Evolutionary conservation across 331 rosid species (phyloP), one percentile per base, ranked within the genome.

Genomic region (Rhamnella rubrinervis): DNA sequence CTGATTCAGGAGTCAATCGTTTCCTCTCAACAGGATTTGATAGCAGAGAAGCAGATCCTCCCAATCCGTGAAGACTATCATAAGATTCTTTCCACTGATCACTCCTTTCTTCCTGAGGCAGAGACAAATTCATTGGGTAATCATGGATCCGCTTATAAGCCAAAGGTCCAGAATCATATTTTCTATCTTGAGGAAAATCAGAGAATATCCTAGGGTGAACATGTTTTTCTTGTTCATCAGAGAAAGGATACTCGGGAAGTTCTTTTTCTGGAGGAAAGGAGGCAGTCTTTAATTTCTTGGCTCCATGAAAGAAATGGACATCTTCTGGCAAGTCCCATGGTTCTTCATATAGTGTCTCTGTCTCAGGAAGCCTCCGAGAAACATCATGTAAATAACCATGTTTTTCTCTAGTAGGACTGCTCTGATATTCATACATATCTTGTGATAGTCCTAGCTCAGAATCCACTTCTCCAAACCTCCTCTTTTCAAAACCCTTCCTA

Each of bases 171-270:
- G 81, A 75, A 71, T 84, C 85, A 73, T 82, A 82, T 68, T 70
- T 85, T 77, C 77, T 83, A 73, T 84, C 77, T 59, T 68, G 87
- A 65, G 89, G 63, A 63, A 80, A 75, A 71, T 84, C 87, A 71
- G 95, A 57, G 65, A 66, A 63, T 57, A 51, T 44, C 75, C 85
- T 74, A 8, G 89, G 86, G 65, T 87, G 70, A 21, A 25, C 76
- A 71, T 58, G 87, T 74, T 74, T 88, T 55, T 93, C 91, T 71
- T 78, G 86, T 70, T 87, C 92, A 65, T 84, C 96, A 35, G 84
- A 81, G 25, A 81, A 77, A 69, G 91, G 82, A 82, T 85, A 86
- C 73, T 91, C 95, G 20, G 95, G 97, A 79, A 93, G 88, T 84
- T 91, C 98, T 52, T 76, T 83, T 46, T 88, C 91, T 12, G 71